Percentiles rank a stretch among this genome's conserved stretches.
phyloP scores from a whole-genome alignment of 2,329 filamentous ascomycete genomes.

The Aspergillus brunneoviolaceus region DNA sequence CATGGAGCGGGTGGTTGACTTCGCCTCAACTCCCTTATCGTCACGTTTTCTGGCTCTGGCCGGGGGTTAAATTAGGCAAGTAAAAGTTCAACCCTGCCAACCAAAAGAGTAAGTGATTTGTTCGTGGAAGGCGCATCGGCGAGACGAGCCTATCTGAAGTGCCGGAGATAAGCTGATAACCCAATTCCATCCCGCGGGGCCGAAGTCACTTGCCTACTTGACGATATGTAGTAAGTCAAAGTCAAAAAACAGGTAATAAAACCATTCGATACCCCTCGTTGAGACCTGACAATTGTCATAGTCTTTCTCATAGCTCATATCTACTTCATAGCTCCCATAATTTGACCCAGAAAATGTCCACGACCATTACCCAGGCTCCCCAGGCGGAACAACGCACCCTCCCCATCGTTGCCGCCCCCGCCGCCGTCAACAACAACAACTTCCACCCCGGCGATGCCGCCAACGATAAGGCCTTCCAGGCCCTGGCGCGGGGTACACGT shows the following conservation, averaged over 20 bases:
- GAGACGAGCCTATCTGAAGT: neutral
- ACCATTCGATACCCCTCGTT: no score
- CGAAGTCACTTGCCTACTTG: neutral
- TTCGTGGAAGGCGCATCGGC: neutral
- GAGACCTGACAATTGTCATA: no score
- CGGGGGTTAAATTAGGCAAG: neutral
- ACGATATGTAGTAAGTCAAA: no score
- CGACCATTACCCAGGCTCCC: slow-evolving; percentile 11
- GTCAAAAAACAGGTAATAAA: no score
- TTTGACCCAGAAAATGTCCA: slow-evolving; percentile 6
- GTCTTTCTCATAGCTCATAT: no score
- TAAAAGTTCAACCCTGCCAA: neutral
- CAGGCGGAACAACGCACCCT: slow-evolving; percentile 1
- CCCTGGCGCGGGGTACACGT: slow-evolving; percentile 37
- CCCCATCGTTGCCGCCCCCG: slow-evolving; percentile 10
- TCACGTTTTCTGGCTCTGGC: neutral
- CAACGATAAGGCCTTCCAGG: slow-evolving; percentile 33
- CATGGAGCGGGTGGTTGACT: neutral
- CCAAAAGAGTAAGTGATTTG: neutral
- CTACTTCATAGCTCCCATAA: neutral
- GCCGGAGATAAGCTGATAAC: neutral
- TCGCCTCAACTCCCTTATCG: neutral
- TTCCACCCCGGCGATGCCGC: slow-evolving; percentile 21
- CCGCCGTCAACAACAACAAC: slow-evolving; percentile 12
- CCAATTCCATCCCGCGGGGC: neutral